Evolutionary conservation across 495 filamentous ascomycete genomes (phyloP), one percentile per base, ranked within the genome.

Genomic region (Trichoderma virens): DNA sequence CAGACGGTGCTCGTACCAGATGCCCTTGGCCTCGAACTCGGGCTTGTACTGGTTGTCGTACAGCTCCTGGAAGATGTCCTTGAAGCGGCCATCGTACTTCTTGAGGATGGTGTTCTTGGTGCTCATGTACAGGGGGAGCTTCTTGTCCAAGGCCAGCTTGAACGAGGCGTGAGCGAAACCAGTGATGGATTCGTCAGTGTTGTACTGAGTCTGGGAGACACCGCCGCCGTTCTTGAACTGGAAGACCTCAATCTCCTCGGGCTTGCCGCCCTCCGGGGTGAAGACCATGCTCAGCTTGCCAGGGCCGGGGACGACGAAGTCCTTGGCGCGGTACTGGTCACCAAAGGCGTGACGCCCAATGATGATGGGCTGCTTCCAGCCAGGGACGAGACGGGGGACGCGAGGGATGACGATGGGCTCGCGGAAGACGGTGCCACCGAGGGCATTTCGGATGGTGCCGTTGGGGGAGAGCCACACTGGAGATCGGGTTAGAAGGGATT

Each of bases 71-170:
- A 98, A 98, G 79, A 98, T 94, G 69, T 98, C 94, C 87, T 96
- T 97, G 85, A 98, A 98, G 68, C 89, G 84, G 34, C 94, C 94
- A 72, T 98, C 94, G 78, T 98, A 98, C 75, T 90, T 91, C 88
- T 98, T 98, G 68, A 98, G 79, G 71, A 98, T 98, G 66, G 94
- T 98, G 80, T 98, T 97, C 87, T 98, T 98, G 75, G 94, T 98
- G 84, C 90, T 94, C 92, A 98, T 92, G 79, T 98, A 98, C 69
- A 98, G 79, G 20, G 94, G 94, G 51, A 97, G 78, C 65, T 78
- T 79, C 85, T 96, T 95, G 74, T 84, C 81, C 34, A 98, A 77
- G 23, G 94, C 94, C 66, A 96, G 83, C 85, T 97, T 95, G 87
- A 98, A 98, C 68, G 85, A 89, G 61, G 94, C 90, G 71, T 97